phyloP scores from a whole-genome alignment of 345 rosid genomes.

The Ailanthus altissimus region DNA sequence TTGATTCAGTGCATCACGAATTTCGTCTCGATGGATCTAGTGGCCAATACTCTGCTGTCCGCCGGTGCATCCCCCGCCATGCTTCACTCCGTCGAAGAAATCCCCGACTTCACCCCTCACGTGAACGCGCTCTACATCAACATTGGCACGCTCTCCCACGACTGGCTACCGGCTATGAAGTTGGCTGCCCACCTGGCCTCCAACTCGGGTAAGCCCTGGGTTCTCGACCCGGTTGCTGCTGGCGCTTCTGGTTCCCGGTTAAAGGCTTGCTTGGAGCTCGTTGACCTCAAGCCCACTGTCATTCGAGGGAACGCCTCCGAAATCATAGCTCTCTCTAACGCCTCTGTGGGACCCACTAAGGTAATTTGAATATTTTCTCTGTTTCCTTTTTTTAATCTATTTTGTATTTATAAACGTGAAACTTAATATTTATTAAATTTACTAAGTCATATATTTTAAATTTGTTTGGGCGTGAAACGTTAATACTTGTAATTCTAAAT shows the following conservation, averaged over 20 bases:
- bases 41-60: slow-evolving; percentile 81
- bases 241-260: slow-evolving; percentile 73
- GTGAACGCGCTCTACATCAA: slow-evolving; percentile 66
- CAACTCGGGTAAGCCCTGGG: slow-evolving; percentile 68
- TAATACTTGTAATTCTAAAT: too few relatives aligned
- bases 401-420: too few relatives aligned
- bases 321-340: slow-evolving; percentile 66
- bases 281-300: slow-evolving; percentile 60
- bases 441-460: too few relatives aligned
- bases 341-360: slow-evolving; percentile 58
- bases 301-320: slow-evolving; percentile 90
- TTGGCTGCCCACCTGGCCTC: slow-evolving; percentile 55
- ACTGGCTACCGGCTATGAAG: slow-evolving; percentile 82
- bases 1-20: slow-evolving; percentile 92
- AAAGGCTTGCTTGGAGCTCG: slow-evolving; percentile 70
- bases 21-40: slow-evolving; percentile 87
- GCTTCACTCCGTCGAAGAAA: slow-evolving; percentile 68
- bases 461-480: too few relatives aligned
- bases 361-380: slow-evolving; percentile 34
- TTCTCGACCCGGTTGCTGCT: slow-evolving; percentile 92
- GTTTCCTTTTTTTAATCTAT: too few relatives aligned
- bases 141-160: slow-evolving; percentile 70
- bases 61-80: slow-evolving; percentile 97
- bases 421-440: too few relatives aligned
- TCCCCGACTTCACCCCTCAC: slow-evolving; percentile 81